These are phyloP conservation scores for Pseudogymnoascus sp. DNA, from an alignment of 2,329 filamentous ascomycete species.

Conservation along the genomic window DNA sequence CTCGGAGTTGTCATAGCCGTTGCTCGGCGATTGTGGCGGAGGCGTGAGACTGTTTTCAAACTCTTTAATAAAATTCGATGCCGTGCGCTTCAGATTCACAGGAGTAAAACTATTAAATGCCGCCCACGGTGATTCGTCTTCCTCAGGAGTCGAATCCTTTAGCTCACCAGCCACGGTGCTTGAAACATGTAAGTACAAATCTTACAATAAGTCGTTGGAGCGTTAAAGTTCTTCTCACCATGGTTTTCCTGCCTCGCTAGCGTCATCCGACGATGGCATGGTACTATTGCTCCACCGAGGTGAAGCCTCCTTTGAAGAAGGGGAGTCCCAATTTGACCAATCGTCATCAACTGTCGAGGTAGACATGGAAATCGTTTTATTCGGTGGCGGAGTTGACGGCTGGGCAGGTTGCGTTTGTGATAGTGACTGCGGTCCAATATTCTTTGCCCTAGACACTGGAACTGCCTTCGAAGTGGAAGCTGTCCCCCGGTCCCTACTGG, in stretches of 20 bases:
- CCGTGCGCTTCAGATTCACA: constrained; percentile 70
- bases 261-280: constrained; percentile 7
- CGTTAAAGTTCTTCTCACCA: background rate
- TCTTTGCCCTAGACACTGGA: background rate
- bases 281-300: constrained; percentile 54
- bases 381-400: background rate
- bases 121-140: constrained; percentile 31
- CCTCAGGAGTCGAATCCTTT: constrained; percentile 20
- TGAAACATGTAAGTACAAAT: background rate
- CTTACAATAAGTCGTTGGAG: background rate
- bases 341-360: constrained; percentile 45
- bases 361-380: constrained; percentile 13
- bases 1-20: constrained; percentile 9
- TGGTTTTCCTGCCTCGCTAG: constrained; percentile 4
- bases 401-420: background rate
- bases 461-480: background rate
- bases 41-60: constrained; percentile 74
- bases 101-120: constrained; percentile 46
- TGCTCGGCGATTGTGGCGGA: constrained; percentile 25
- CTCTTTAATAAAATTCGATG: constrained; percentile 80
- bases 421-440: background rate
- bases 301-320: constrained; percentile 43
- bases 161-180: constrained; percentile 14
- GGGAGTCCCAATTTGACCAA: constrained; percentile 58
- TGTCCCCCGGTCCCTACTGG: background rate